Conservation (phyloP, 345 rosid genomes). For the Hirschfeldia incana region DNA sequence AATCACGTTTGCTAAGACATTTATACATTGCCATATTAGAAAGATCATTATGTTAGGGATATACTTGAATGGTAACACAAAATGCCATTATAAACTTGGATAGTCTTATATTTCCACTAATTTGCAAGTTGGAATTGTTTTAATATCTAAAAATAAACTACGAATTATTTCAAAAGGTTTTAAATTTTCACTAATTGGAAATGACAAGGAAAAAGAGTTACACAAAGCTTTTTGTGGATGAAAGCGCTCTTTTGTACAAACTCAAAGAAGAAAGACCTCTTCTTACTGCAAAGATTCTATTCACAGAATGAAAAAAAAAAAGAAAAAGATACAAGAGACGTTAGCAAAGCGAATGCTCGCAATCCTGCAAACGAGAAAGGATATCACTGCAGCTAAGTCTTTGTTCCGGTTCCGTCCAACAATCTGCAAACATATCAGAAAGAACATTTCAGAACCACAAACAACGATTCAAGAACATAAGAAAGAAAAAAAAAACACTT, state of each 20-base stretch:
- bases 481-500: neutral
- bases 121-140: neutral
- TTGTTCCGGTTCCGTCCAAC: constrained; percentile 85
- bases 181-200: constrained; percentile 16
- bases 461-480: constrained; percentile 4
- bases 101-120: neutral
- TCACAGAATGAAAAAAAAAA: constrained; percentile 24
- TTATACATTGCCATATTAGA: neutral
- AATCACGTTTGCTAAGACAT: neutral
- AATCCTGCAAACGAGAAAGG: constrained; percentile 79
- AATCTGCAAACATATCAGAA: constrained; percentile 52
- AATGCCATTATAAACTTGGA: neutral
- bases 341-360: constrained; percentile 75
- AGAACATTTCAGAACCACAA: neutral
- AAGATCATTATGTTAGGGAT: neutral
- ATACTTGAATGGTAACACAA: neutral
- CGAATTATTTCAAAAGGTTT: neutral
- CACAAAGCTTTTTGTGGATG: constrained; percentile 27
- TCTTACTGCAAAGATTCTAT: constrained; percentile 42
- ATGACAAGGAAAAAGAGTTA: constrained; percentile 15
- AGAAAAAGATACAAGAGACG: constrained; percentile 13
- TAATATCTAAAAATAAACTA: neutral
- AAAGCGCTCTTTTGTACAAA: constrained; percentile 31
- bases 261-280: constrained; percentile 25
- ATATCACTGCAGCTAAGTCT: constrained; percentile 86